Evolutionary conservation across 495 filamentous ascomycete genomes (phyloP).

Genomic region (Tuber brumale): DNA sequence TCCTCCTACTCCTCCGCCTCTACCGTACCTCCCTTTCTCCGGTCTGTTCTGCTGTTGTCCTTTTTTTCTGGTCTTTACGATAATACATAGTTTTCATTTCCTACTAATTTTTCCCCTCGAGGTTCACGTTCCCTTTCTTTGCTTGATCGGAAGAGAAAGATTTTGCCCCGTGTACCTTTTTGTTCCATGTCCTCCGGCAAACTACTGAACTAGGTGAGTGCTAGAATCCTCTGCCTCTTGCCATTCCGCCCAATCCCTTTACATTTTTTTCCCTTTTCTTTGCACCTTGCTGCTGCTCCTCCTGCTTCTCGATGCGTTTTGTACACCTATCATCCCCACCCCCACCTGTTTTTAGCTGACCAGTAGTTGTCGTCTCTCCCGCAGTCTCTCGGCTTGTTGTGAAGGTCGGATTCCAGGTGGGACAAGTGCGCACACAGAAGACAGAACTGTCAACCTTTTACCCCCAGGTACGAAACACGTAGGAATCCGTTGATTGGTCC

Average conservation of each 20-base stretch:
- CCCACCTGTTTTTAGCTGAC: conserved; percentile 38
- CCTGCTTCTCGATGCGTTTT: conserved; percentile 33
- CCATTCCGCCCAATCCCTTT: neutral
- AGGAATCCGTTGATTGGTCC: neutral
- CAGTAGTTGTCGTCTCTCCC: conserved; percentile 23
- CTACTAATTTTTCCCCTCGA: conserved; percentile 6
- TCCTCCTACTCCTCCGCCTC: conserved; percentile 21
- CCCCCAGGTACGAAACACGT: neutral
- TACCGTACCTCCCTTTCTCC: conserved; percentile 26
- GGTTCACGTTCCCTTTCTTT: conserved; percentile 15
- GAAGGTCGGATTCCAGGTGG: neutral
- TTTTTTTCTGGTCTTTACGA: neutral
- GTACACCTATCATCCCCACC: conserved; percentile 17
- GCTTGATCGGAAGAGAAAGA: conserved; percentile 8
- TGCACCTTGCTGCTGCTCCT: conserved; percentile 23
- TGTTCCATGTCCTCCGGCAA: conserved; percentile 36
- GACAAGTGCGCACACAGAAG: neutral
- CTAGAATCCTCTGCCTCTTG: conserved; percentile 8
- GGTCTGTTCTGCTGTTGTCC: conserved; percentile 26
- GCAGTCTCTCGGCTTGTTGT: conserved; percentile 37
- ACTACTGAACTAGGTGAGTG: conserved; percentile 37
- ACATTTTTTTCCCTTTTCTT: neutral
- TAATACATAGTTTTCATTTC: neutral
- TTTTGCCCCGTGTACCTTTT: conserved; percentile 24
- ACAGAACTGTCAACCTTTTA: neutral